Evolutionary conservation across 495 filamentous ascomycete genomes (phyloP).

Genomic region (Aspergillus coremiiformis): DNA sequence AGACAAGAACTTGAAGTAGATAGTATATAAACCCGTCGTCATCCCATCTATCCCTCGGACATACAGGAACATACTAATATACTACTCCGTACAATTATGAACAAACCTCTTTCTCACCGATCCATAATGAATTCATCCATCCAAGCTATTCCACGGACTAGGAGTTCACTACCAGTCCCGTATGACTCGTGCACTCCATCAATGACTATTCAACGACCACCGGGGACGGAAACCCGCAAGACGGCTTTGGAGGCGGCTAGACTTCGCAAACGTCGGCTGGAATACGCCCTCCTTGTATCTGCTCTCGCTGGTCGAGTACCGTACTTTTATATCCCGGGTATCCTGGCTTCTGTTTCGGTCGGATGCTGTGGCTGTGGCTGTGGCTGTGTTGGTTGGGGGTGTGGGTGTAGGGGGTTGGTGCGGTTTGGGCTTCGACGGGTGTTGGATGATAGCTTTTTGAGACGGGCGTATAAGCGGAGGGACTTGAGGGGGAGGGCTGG

Average conservation of each 20-base stretch:
- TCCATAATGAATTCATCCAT: too few relatives aligned
- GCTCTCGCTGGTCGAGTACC: conserved; percentile 1
- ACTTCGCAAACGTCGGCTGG: conserved; percentile 3
- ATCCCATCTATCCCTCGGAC: too few relatives aligned
- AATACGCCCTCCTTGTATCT: conserved; percentile 6
- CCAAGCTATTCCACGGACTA: too few relatives aligned
- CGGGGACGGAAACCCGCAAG: conserved; percentile 58
- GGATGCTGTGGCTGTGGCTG: not conserved
- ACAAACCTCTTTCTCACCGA: too few relatives aligned
- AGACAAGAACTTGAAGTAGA: too few relatives aligned
- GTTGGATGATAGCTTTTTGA: conserved; percentile 10
- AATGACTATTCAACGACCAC: too few relatives aligned
- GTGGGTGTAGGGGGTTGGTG: not conserved
- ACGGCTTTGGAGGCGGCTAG: conserved; percentile 36
- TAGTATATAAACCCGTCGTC: too few relatives aligned
- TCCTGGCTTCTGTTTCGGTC: not conserved
- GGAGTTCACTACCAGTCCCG: too few relatives aligned
- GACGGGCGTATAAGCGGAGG: conserved; percentile 8
- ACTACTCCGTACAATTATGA: too few relatives aligned
- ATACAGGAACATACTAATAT: too few relatives aligned
- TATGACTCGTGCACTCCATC: too few relatives aligned
- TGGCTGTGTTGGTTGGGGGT: not conserved
- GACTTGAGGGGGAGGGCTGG: not conserved
- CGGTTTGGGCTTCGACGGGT: not conserved
- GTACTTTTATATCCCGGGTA: not conserved